Conservation (phyloP, 2,329 filamentous ascomycete species). For the Microdochium paspali region DNA sequence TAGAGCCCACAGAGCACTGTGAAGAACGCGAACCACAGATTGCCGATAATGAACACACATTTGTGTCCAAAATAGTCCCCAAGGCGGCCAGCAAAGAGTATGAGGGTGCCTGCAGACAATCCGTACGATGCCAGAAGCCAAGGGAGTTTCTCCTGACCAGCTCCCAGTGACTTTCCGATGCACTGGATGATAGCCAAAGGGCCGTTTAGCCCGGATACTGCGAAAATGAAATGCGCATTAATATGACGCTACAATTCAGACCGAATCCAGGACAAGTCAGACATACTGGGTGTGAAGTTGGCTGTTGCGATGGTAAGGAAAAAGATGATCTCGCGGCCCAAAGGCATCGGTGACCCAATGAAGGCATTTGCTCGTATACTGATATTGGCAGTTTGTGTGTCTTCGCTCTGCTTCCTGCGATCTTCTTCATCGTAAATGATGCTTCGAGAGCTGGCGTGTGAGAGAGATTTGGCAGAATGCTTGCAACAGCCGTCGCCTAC, state of each 20-base stretch:
- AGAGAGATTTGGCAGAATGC: not conserved
- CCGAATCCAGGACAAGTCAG: not conserved
- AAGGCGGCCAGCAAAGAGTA: slow-evolving; percentile 35
- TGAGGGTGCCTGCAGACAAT: slow-evolving; percentile 39
- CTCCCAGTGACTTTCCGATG: slow-evolving; percentile 31
- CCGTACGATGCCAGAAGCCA: slow-evolving; percentile 39
- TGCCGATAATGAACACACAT: slow-evolving; percentile 35
- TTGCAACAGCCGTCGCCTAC: not conserved
- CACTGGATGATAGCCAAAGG: slow-evolving; percentile 25
- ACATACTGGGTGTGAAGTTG: slow-evolving; percentile 19
- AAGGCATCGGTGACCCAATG: slow-evolving; percentile 15
- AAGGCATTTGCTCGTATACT: slow-evolving; percentile 10
- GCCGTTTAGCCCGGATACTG: slow-evolving; percentile 18
- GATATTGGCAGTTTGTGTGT: not conserved
- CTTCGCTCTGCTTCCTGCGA: slow-evolving; percentile 7
- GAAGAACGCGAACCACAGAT: slow-evolving; percentile 37
- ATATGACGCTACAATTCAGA: not conserved
- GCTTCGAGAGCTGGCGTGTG: not conserved
- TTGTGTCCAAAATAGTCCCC: slow-evolving; percentile 41
- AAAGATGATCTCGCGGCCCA: slow-evolving; percentile 15
- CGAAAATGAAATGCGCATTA: slow-evolving; percentile 3
- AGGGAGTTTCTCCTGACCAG: slow-evolving; percentile 28
- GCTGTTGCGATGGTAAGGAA: slow-evolving; percentile 17
- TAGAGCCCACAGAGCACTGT: slow-evolving; percentile 32
- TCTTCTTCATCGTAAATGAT: slow-evolving; percentile 1